phyloP scores from a whole-genome alignment of 352 stramenopile species.

The Pythium utonaiense region DNA sequence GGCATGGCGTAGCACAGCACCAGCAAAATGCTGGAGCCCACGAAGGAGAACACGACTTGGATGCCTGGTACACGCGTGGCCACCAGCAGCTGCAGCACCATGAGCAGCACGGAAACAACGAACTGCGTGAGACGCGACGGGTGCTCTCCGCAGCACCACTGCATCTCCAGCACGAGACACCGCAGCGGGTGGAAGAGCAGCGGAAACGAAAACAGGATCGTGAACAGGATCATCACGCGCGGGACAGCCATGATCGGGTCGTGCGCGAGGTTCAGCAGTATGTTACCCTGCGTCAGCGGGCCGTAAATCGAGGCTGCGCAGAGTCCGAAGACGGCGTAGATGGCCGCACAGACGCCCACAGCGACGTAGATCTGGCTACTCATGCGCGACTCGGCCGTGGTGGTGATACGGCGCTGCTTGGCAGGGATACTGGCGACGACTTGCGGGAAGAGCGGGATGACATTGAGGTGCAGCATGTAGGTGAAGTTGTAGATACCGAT shows the following conservation, averaged over 20 bases:
- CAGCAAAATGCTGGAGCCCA: conserved; percentile 66
- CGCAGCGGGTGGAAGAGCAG: conserved; percentile 69
- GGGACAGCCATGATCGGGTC: conserved; percentile 71
- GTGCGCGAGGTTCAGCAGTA: conserved; percentile 70
- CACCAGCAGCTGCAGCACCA: conserved; percentile 21
- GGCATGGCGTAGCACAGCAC: conserved; percentile 75
- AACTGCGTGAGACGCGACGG: conserved; percentile 29
- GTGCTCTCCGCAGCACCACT: conserved; percentile 24
- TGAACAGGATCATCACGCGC: conserved; percentile 60
- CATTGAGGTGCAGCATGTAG: conserved; percentile 81
- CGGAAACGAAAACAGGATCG: conserved; percentile 74
- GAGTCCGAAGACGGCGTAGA: conserved; percentile 66
- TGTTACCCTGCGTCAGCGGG: conserved; percentile 58
- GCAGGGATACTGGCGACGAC: conserved; percentile 29
- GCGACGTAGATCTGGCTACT: conserved; percentile 39
- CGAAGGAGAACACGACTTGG: conserved; percentile 71
- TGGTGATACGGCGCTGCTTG: conserved; percentile 7
- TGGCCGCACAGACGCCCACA: conserved; percentile 39
- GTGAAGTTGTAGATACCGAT: conserved; percentile 85
- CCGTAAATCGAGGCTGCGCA: conserved; percentile 64
- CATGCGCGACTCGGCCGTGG: conserved; percentile 34
- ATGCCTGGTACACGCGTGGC: conserved; percentile 22
- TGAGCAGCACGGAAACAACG: conserved; percentile 22
- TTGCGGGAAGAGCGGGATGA: conserved; percentile 66
- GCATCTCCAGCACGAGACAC: conserved; percentile 61